Percentiles rank a stretch among this genome's conserved stretches.
These are phyloP conservation scores for Sonneratia caseolaris DNA, from an alignment of 345 rosid genomes.

Conservation along the genomic window DNA sequence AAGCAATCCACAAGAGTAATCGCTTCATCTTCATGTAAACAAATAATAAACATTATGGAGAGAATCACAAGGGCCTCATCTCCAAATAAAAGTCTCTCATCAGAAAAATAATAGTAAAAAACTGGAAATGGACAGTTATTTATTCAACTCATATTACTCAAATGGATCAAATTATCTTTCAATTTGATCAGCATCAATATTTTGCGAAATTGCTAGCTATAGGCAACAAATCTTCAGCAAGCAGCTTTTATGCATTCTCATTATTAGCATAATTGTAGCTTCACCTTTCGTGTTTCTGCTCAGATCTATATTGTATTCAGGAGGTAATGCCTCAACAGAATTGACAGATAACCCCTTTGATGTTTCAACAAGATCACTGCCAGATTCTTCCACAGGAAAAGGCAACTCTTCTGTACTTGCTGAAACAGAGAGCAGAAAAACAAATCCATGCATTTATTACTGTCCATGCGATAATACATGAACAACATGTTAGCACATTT, in stretches of 20 bases:
- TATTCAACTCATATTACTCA: too few species aligned
- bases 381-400: conserved; percentile 17
- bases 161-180: too few species aligned
- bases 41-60: background rate
- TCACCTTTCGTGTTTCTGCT: too few species aligned
- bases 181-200: too few species aligned
- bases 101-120: too few species aligned
- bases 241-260: too few species aligned
- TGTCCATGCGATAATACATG: background rate
- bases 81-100: too few species aligned
- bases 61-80: background rate
- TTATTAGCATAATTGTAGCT: too few species aligned
- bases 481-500: conserved; percentile 11
- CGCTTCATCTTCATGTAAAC: background rate
- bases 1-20: too few species aligned
- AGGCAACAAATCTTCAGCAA: too few species aligned
- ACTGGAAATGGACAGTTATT: too few species aligned
- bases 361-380: conserved; percentile 37
- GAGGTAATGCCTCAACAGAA: conserved; percentile 17
- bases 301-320: conserved; percentile 18
- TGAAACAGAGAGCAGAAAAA: conserved; percentile 23
- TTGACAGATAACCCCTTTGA: conserved; percentile 25
- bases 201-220: too few species aligned
- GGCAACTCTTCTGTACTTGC: conserved; percentile 61
- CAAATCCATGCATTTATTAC: conserved; percentile 16